Percentiles rank a stretch among this genome's conserved stretches.
Conservation (phyloP, 2,329 filamentous ascomycete genomes). For the Eurotiales sp. region DNA sequence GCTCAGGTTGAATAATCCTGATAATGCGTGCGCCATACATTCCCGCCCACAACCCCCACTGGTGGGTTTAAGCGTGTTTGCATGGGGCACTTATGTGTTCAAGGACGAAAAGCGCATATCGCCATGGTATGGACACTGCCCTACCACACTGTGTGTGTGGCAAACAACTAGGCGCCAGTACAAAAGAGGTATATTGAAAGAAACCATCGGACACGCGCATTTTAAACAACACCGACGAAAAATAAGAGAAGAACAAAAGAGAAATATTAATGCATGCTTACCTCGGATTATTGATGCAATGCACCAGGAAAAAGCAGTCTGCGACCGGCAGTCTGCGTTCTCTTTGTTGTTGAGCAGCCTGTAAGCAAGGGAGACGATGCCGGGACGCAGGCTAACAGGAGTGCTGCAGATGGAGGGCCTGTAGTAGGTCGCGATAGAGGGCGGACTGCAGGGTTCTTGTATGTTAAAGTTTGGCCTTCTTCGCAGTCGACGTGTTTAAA, state of each 20-base stretch:
- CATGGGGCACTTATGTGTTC: conserved; percentile 1
- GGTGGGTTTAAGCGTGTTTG: conserved; percentile 1
- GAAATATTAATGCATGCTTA: conserved; percentile 12
- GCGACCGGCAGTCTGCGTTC: not conserved
- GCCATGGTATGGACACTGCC: conserved; percentile 4
- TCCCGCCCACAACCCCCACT: not conserved
- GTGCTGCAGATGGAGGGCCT: not conserved
- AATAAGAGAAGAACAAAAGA: conserved; percentile 4
- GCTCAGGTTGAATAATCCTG: not conserved
- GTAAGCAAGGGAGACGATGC: conserved; percentile 3
- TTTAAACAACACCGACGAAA: conserved; percentile 8
- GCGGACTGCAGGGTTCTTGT: not conserved
- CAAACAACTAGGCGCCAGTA: not conserved
- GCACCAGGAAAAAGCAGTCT: not conserved
- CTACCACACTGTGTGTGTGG: not conserved
- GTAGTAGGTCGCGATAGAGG: not conserved
- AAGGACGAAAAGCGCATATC: conserved; percentile 1
- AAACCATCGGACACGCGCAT: not conserved
- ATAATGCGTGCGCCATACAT: conserved; percentile 5
- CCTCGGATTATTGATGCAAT: conserved; percentile 10
- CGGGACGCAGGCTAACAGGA: not conserved
- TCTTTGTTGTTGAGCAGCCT: not conserved
- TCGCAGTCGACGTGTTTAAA: conserved; percentile 3
- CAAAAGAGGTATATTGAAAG: conserved; percentile 1
- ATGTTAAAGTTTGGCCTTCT: not conserved